Base-by-base conservation (phyloP, 345 rosid genomes). In the Sisymbrium irio region DNA sequence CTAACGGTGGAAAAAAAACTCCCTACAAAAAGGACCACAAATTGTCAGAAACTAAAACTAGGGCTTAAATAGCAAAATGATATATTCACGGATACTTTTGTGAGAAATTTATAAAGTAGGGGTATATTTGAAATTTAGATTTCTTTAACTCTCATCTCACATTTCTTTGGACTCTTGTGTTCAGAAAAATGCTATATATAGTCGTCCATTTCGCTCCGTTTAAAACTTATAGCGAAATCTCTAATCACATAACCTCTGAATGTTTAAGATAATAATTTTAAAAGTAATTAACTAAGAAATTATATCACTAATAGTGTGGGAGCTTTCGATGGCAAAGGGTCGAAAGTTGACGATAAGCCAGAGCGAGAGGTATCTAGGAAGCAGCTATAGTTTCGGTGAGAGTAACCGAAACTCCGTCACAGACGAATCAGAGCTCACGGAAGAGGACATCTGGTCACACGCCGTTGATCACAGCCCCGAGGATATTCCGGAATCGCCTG, bases 391-490 rank as follows among this genome's bases (percentile, higher is more conserved):
- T 62, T 59, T 61, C 76, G 82, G 81, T 2, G 33, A 62, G 37
- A 20, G 71, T 61, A 77, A 72, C 65, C 76, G 27, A 36, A 56
- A 36, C 65, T 71, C 76, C 75, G 75, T 50, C 67, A 53, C 78
- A 8, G 82, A 78, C 30, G 80, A 65, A 37, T 9, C 86, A 17
- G 98, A 94, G 72, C 84, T 89, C 28, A 83, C 83, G 1, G 98
- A 94, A 74, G 97, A 88, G 3, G 98, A 91, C 28, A 82, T 94
- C 4, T 91, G 98, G 98, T 84, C 91, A n/a, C 79, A 80, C 74
- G 90, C 77, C 13, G 88, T 82, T 13, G 82, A 79, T 53, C 73
- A 67, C 49, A 60, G 12, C 65, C 72, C 61, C n/a, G 82, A 47
- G 1, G 82, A 78, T 28, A 40, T 40, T 3, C 56, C 51, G 6